These are phyloP conservation scores for Tetragonia tetragonoides DNA, from an alignment of 148 eudicot genomes.

Conservation along the genomic window DNA sequence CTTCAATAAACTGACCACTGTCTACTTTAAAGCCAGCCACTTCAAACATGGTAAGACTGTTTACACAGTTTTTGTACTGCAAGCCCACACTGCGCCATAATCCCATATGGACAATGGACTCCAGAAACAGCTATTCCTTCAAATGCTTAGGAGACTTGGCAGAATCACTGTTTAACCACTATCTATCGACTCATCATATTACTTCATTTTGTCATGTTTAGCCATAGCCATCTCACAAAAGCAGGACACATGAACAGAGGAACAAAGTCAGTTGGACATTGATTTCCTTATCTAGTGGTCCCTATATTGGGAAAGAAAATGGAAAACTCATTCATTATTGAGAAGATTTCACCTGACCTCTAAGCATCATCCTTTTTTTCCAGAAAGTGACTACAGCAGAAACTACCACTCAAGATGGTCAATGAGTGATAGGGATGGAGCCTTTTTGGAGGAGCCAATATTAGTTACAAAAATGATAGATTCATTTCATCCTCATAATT, in stretches of 20 bases:
- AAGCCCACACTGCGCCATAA: background rate
- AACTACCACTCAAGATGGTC: background rate
- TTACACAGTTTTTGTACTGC: background rate
- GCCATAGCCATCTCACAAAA: background rate
- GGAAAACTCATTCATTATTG: background rate
- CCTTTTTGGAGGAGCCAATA: background rate
- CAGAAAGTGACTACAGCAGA: background rate
- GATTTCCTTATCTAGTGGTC: background rate
- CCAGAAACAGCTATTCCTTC: background rate
- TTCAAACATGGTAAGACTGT: background rate
- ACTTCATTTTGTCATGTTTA: background rate
- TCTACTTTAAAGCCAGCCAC: background rate
- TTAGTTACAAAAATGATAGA: background rate
- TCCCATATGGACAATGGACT: background rate
- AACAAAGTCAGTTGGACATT: background rate
- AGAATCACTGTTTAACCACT: background rate
- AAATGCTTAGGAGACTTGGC: background rate
- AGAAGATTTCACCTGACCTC: background rate
- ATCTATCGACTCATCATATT: background rate
- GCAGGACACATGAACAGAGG: background rate
- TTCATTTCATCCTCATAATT: background rate
- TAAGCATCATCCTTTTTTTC: background rate
- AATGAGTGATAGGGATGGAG: background rate
- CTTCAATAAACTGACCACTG: background rate
- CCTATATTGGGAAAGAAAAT: background rate